phyloP scores from a whole-genome alignment of 768 basidiomycete genomes.

The Tricholoma saponaceum region DNA sequence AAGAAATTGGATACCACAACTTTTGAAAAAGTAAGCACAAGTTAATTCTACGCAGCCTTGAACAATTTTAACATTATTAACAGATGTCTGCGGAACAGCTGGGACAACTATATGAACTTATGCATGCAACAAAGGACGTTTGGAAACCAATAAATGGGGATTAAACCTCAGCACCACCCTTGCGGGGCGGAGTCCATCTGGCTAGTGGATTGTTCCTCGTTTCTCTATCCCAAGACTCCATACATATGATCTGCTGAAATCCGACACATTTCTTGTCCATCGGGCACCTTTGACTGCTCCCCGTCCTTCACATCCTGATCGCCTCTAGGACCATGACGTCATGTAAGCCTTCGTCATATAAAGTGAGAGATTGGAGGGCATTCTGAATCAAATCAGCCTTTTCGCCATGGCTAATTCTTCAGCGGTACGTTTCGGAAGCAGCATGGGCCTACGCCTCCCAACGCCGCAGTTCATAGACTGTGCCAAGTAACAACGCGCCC shows the following conservation, averaged over 20 bases:
- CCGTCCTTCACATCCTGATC: no score
- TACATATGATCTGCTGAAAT: background rate
- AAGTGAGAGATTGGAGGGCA: background rate
- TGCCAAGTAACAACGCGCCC: slow-evolving; percentile 39
- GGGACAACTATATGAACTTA: slow-evolving; percentile 91
- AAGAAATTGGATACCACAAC: slow-evolving; percentile 65
- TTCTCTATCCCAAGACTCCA: background rate
- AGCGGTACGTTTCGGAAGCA: slow-evolving; percentile 9
- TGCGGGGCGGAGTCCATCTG: background rate
- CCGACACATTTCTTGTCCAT: background rate
- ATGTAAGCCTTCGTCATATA: background rate
- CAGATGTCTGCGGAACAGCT: slow-evolving; percentile 91
- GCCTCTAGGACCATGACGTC: no score
- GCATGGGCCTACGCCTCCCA: background rate
- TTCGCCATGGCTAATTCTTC: slow-evolving; percentile 31
- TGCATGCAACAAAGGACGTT: slow-evolving; percentile 85
- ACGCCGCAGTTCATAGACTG: slow-evolving; percentile 22
- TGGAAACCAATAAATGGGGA: slow-evolving; percentile 59
- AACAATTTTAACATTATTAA: background rate
- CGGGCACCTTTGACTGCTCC: no score
- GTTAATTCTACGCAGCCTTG: background rate
- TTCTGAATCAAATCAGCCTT: background rate
- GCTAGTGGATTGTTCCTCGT: background rate
- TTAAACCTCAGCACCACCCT: background rate
- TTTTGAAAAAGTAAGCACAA: slow-evolving; percentile 64